phyloP scores from a whole-genome alignment of 2,329 filamentous ascomycete genomes.

The Colletotrichum falcatum region DNA sequence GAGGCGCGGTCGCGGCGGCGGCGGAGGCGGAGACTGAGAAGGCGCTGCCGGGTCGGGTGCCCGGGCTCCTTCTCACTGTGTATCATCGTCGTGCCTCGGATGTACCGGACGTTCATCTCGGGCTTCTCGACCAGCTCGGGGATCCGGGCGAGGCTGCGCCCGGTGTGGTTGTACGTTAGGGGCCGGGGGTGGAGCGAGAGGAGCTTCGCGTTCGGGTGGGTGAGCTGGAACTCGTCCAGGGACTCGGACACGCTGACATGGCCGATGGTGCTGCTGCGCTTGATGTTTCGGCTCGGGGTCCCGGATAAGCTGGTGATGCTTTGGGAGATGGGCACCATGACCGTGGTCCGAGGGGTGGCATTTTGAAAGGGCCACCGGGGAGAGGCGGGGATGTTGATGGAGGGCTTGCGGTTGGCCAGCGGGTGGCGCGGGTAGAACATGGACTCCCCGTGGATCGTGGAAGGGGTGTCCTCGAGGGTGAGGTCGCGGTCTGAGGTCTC shows the following conservation, averaged over 20 bases:
- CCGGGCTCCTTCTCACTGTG: neutral
- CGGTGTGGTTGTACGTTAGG: neutral
- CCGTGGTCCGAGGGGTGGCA: conserved; percentile 25
- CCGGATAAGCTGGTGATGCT: conserved; percentile 14
- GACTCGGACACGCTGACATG: conserved; percentile 33
- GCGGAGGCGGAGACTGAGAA: conserved; percentile 1
- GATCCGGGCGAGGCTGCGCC: conserved; percentile 6
- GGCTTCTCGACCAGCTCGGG: conserved; percentile 21
- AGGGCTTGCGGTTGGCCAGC: neutral
- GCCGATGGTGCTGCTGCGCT: neutral
- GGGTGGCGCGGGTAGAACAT: conserved; percentile 23
- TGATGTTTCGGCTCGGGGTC: neutral
- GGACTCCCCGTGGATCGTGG: conserved; percentile 22
- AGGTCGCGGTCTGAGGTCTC: conserved; percentile 22
- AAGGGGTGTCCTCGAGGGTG: conserved; percentile 18
- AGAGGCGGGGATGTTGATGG: neutral
- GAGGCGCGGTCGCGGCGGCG: neutral
- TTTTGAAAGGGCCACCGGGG: conserved; percentile 37
- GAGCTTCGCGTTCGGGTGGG: conserved; percentile 23
- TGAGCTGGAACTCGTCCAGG: conserved; percentile 35
- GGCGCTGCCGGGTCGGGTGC: neutral
- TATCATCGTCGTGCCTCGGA: neutral
- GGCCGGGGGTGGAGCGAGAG: conserved; percentile 24
- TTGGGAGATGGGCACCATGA: conserved; percentile 27
- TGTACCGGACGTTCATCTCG: neutral